Evolutionary conservation across 345 rosid species (phyloP), one percentile per base, ranked within the genome.

Genomic region (Geranium rotundifolium): DNA sequence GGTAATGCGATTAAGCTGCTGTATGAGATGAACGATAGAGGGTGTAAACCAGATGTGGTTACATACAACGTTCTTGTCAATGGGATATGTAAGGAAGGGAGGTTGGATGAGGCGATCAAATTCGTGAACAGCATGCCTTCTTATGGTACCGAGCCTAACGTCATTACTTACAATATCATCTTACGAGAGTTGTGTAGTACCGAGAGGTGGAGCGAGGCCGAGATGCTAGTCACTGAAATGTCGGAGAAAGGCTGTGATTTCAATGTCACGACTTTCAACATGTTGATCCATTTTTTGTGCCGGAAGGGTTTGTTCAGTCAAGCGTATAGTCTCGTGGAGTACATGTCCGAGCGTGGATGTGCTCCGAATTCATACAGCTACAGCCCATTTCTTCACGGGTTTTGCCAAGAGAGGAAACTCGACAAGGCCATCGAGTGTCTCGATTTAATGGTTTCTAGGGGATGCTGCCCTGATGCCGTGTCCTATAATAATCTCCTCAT

Each of bases 191-290:
- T 87, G 95, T 89, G 96, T 67, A 79, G 89, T 70, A 78, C 91
- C 0, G 95, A 89, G 59, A 81, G 98, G 74, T 87, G 95, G 98
- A 84, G 75, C 82, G 96, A 92, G 56, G 96, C 98, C 0, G 96
- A 92, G 75, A 85, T 55, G 73, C 80, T 89, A 18, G 73, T 92
- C 37, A 72, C 87, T 61, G 88, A 89, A 18, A 89, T 87, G 96
- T 73, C 83, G 37, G 61, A 74, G 1, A 87, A 85, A 73, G 95
- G 95, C 37, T 89, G 89, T 68, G 76, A 89, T 7, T 91, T 95
- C 18, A 85, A 85, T 63, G 95, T 85, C 67, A 90, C 84, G 70
- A 89, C 98, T 66, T 92, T 82, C 80, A 92, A 87, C 50, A 92
- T 89, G 63, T 73, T 92, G 80, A 92, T 92, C 75, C 87, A 84